These are phyloP conservation scores for Sugiyamaella pinicola DNA, from an alignment of 1,139 yeast species.

Conservation along the genomic window DNA sequence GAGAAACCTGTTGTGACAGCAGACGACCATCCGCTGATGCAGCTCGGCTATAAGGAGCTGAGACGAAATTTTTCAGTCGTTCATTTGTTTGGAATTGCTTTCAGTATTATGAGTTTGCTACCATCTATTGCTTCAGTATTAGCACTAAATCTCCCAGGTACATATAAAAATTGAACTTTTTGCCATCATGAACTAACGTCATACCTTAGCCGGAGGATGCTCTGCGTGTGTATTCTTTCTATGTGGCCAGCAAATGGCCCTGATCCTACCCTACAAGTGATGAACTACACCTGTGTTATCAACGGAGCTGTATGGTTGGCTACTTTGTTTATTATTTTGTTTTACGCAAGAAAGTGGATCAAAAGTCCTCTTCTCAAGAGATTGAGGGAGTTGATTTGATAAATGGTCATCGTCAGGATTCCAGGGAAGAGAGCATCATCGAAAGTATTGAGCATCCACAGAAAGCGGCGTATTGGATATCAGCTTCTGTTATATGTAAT, in stretches of 20 bases:
- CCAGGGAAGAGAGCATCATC: background rate
- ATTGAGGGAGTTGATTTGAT: constrained; percentile 13
- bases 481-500: too few species aligned
- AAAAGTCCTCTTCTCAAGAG: constrained; percentile 53
- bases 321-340: constrained; percentile 53
- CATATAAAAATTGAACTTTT: constrained; percentile 48
- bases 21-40: constrained; percentile 41
- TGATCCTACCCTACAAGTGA: constrained; percentile 47
- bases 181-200: constrained; percentile 53
- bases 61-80: constrained; percentile 64
- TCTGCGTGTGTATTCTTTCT: constrained; percentile 54
- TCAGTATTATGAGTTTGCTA: constrained; percentile 67
- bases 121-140: constrained; percentile 59
- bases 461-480: too few species aligned
- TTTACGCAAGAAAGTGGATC: constrained; percentile 65
- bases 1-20: constrained; percentile 9
- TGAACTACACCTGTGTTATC: constrained; percentile 70
- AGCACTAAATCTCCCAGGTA: constrained; percentile 50
- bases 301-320: constrained; percentile 61
- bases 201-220: constrained; percentile 6
- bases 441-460: too few species aligned
- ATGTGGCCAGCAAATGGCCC: constrained; percentile 60
- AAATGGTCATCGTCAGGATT: constrained; percentile 3
- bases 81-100: constrained; percentile 57
- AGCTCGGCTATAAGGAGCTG: constrained; percentile 69